Base-by-base conservation (phyloP, 139 green algal species). In the Closterium sp. region DNA sequence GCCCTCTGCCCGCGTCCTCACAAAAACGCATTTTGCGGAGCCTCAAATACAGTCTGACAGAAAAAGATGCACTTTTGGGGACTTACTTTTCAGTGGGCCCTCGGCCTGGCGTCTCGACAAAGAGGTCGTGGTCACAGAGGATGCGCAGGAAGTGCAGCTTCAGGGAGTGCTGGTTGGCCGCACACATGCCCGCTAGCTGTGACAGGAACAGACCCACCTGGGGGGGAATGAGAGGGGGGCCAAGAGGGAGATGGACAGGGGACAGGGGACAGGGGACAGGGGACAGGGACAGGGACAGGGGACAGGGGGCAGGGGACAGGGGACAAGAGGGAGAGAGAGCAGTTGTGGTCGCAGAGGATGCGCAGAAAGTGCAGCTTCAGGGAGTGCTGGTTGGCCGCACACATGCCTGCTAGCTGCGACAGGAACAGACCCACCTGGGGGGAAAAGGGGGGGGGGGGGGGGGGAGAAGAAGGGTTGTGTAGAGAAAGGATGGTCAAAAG, bases 91-190 rank as follows among this genome's bases (percentile, higher is more conserved):
- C 90, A 0, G 81, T 87, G 28, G 90, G 90, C 0, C 85, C 90
- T 1, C 90, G 23, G 33, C 90, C 90, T 19, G 91, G 91, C 10
- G 86, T 76, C 43, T 94, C 89, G 10, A 94, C 31, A n/a, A 89
- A 94, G 81, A 93, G 30, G 76, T 94, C 92, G 12, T 93, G 89
- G 66, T 94, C 92, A 1, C 69, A 94, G 23, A 94, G n/a, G 87
- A 94, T 93, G 36, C 90, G 85, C 4, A 94, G 43, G 87, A 94
- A 94, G 25, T 91, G 84, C 31, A 94, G 89, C 90, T 92, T 93
- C 1, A 85, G 87, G 34, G 88, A 34, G 19, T 93, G 69, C 35
- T 94, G 38, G 23, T 85, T 91, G 8, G 81, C 33, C 2, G 34
- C 12, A 69, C 55, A 91, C 36, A 88, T 84, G 34, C 91, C 91